Evolutionary conservation across 192 early-diverging fungal species (phyloP).

Genomic region (Rhizophagus sp.): DNA sequence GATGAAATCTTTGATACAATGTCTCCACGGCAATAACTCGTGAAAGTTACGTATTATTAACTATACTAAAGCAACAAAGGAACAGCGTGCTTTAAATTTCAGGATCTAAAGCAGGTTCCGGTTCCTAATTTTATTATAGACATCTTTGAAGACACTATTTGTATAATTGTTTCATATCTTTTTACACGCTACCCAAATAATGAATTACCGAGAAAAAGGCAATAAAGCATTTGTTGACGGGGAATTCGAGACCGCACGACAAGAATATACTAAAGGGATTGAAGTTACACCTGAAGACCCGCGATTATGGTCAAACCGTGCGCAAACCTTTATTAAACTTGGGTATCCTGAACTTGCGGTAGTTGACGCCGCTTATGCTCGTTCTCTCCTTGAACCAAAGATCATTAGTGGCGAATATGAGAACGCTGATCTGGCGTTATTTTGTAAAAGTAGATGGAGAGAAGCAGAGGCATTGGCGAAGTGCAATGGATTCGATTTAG

Average conservation of each 20-base stretch:
- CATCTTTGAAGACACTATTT: too few relatives aligned
- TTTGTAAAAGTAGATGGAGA: neutral
- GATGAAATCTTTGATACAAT: too few relatives aligned
- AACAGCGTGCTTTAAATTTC: too few relatives aligned
- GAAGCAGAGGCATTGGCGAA: neutral
- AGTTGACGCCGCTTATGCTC: too few relatives aligned
- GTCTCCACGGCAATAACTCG: too few relatives aligned
- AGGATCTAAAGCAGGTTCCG: too few relatives aligned
- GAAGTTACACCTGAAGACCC: neutral
- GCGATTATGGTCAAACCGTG: conserved; percentile 6
- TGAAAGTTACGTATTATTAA: too few relatives aligned
- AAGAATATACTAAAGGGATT: conserved; percentile 11
- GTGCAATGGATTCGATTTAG: neutral
- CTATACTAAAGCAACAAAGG: too few relatives aligned
- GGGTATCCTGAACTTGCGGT: too few relatives aligned
- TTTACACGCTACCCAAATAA: neutral
- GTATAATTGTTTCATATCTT: too few relatives aligned
- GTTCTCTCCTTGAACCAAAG: too few relatives aligned
- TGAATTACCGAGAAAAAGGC: conserved; percentile 1
- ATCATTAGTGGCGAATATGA: conserved; percentile 2
- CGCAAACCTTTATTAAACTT: conserved; percentile 11
- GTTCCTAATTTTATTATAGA: too few relatives aligned
- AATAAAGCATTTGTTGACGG: neutral
- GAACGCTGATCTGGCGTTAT: neutral
- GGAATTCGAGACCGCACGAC: conserved; percentile 2